These are phyloP conservation scores for Phytophthora vignae DNA, from an alignment of 352 stramenopile genomes.

Conservation along the genomic window DNA sequence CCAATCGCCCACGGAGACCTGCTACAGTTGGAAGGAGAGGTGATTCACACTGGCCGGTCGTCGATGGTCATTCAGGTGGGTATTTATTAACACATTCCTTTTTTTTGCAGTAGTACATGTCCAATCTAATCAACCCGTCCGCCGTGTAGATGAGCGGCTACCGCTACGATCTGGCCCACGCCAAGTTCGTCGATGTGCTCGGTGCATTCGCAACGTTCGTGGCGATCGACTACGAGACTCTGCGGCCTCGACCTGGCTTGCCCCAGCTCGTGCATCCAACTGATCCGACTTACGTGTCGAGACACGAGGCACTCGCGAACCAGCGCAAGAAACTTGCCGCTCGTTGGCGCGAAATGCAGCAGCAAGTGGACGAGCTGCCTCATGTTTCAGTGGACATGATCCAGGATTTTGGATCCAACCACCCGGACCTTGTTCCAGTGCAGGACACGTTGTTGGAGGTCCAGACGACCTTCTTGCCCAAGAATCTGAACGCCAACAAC, in stretches of 20 bases:
- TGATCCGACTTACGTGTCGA: constrained; percentile 49
- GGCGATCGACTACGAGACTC: constrained; percentile 58
- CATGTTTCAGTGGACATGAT: constrained; percentile 66
- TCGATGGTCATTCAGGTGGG: constrained; percentile 52
- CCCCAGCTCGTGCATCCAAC: constrained; percentile 49
- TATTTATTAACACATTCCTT: too few relatives aligned
- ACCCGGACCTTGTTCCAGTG: constrained; percentile 53
- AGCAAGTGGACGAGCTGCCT: constrained; percentile 64
- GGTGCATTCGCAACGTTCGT: constrained; percentile 70
- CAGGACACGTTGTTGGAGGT: constrained; percentile 66
- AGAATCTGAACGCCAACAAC: constrained; percentile 77
- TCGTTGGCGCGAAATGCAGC: constrained; percentile 65
- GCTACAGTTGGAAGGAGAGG: constrained; percentile 65
- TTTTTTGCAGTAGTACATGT: not conserved
- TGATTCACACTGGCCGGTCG: constrained; percentile 58
- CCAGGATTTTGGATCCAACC: constrained; percentile 38
- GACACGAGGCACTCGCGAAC: constrained; percentile 52
- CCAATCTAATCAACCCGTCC: not conserved
- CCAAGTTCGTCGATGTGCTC: constrained; percentile 62
- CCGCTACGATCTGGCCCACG: constrained; percentile 62
- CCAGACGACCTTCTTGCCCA: constrained; percentile 74
- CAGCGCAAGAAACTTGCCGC: constrained; percentile 63
- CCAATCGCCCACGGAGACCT: constrained; percentile 71
- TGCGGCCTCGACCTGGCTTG: constrained; percentile 53
- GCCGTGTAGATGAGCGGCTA: constrained; percentile 57